Evolutionary conservation across 129 eudicot species (phyloP), one percentile per base, ranked within the genome.

Genomic region (Silybum marianum): DNA sequence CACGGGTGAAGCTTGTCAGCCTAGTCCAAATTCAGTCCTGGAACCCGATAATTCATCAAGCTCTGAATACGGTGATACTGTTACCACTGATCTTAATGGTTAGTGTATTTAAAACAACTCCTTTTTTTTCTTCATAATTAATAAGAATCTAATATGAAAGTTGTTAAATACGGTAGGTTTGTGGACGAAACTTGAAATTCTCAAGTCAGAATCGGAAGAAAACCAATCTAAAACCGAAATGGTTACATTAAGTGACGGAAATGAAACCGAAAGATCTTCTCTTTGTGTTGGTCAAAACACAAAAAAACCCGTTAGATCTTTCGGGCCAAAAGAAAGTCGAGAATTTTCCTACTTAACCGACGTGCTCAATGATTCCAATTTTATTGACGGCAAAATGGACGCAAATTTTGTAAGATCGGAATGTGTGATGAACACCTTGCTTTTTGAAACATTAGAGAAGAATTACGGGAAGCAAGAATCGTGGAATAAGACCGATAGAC

Each of bases 381-480:
- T 87, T 76, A 65, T 36, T 72, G 81, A 73, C 10, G 9, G 30
- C 51, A 74, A 81, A 39, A 63, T 87, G 77, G 89, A 82, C 34
- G 30, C 48, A 7, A 73, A 44, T 73, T 75, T 79, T 24, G 84
- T 78, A 34, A 74, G 24, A 40, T 88, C 80, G 22, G 90, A 85
- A 32, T 84, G 25, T 74, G 82, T 88, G n/a, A 28, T 86, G 70
- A 80, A 71, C 85, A 84, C 92, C 73, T 76, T 51, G 11, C 46
- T 89, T 44, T 92, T 91, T 73, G 97, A 93, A 75, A 68, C 54
- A 58, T 76, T 95, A 69, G 99, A 95, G 85, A 89, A 87, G 84
- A 89, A 88, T 67, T 93, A 92, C 60, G 87, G 88, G 18, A 79
- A 89, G 65, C 89, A 87, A 21, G 76, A 77, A 66, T 82, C 86